Evolutionary conservation across 2,329 filamentous ascomycete species (phyloP).

Genomic region (Aspergillus pseudonomiae): DNA sequence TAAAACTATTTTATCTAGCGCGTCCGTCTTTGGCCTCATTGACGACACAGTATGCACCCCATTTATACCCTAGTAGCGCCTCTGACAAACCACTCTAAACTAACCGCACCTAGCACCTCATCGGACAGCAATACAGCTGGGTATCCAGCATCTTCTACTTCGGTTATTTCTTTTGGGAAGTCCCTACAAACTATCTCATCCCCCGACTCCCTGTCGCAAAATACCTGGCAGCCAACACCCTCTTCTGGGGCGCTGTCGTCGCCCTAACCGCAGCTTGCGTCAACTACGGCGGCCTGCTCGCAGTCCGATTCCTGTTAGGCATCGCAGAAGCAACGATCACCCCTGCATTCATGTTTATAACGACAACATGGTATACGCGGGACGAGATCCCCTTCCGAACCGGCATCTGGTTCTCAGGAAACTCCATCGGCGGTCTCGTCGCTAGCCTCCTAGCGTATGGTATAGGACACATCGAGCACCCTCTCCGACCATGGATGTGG

Average conservation of each 20-base stretch:
- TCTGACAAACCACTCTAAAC: not conserved
- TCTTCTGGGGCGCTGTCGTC: slow-evolving; percentile 55
- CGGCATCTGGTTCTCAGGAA: slow-evolving; percentile 56
- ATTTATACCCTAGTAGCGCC: no score
- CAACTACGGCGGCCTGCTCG: slow-evolving; percentile 54
- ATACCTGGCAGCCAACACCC: slow-evolving; percentile 48
- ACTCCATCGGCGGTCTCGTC: slow-evolving; percentile 21
- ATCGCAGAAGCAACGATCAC: slow-evolving; percentile 59
- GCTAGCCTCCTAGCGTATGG: slow-evolving; percentile 51
- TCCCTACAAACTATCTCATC: slow-evolving; percentile 41
- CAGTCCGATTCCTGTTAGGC: slow-evolving; percentile 57
- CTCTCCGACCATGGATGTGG: slow-evolving; percentile 57
- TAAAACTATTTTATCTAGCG: slow-evolving; percentile 60
- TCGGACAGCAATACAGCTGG: slow-evolving; percentile 57
- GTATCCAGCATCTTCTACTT: slow-evolving; percentile 56
- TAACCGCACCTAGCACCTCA: slow-evolving; percentile 40
- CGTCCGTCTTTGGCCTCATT: slow-evolving; percentile 59
- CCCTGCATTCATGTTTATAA: slow-evolving; percentile 60
- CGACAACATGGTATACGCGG: slow-evolving; percentile 60
- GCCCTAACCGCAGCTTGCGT: slow-evolving; percentile 52
- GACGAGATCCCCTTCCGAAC: slow-evolving; percentile 59
- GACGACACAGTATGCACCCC: slow-evolving; percentile 42
- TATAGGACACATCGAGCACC: slow-evolving; percentile 56
- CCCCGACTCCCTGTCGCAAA: slow-evolving; percentile 54
- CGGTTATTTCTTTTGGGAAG: slow-evolving; percentile 51